Percentiles rank a stretch among this genome's conserved stretches.
Conservation (phyloP, 805 yeast genomes). For the Ogataea philodendri region DNA sequence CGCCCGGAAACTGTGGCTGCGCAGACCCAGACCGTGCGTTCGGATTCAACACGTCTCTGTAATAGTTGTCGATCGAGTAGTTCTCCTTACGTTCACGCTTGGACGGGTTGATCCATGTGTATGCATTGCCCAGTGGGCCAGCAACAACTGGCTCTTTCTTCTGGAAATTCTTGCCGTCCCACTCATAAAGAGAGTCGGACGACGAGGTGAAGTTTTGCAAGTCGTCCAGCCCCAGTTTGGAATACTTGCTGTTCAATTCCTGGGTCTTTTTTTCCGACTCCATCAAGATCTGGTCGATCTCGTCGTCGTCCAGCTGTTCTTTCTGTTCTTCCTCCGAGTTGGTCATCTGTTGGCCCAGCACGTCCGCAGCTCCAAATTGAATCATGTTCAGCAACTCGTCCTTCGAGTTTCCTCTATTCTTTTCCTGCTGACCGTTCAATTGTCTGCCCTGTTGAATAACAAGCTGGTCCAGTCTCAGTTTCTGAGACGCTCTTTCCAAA, state of each 20-base stretch:
- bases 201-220: conserved; percentile 66
- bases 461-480: conserved; percentile 72
- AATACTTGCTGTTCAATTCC: conserved; percentile 60
- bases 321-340: conserved; percentile 27
- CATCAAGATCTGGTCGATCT: conserved; percentile 58
- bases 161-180: conserved; percentile 84
- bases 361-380: conserved; percentile 76
- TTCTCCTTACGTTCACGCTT: conserved; percentile 83
- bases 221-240: conserved; percentile 70
- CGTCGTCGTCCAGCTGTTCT: conserved; percentile 47
- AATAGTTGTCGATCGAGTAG: conserved; percentile 81
- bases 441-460: conserved; percentile 72
- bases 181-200: conserved; percentile 66
- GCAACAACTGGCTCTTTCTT: conserved; percentile 50
- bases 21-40: conserved; percentile 53
- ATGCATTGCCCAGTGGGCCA: conserved; percentile 36
- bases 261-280: conserved; percentile 63
- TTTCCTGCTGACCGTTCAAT: conserved; percentile 22
- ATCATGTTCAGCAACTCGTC: conserved; percentile 79
- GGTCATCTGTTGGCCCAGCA: conserved; percentile 40
- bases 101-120: conserved; percentile 80
- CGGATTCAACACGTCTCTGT: conserved; percentile 52
- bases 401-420: conserved; percentile 48
- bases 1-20: conserved; percentile 49
- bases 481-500: conserved; percentile 77